Base-by-base conservation (phyloP, 768 basidiomycete genomes). In the Xerocomus potaroensis region DNA sequence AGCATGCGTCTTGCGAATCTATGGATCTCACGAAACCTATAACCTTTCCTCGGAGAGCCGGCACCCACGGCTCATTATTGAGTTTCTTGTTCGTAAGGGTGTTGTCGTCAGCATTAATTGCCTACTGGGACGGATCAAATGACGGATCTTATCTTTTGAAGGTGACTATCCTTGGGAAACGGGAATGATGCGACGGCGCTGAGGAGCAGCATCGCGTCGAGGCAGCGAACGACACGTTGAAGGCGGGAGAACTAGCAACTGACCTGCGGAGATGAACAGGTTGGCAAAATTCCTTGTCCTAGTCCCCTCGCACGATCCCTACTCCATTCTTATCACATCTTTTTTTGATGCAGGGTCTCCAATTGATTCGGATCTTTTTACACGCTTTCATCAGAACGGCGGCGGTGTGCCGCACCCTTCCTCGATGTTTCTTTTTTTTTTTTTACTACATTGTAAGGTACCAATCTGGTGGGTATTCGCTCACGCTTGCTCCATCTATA, bases 251-350 rank as follows among this genome's bases (percentile, higher is more conserved):
- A 34, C 19, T 16, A 16, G 8, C 43, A 34, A 19, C 32, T 43
- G 42, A 43, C 42, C 42, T 34, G 31, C 31, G 41, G 41, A 32
- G 32, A 42, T 43, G 33, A 43, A 44, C 24, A 5, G 16, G 35
- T 24, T 22, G 15, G 31, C 11, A 26, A 16, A 39, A 39, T n/a
- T 8, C 18, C 14, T 10, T 22, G 9, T 36, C 35, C 9, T 21
- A 10, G 35, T 22, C n/a, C n/a, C n/a, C 35, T 19, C 10, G 18
- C 19, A 9, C 18, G 18, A 14, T 19, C 35, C 9, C 19, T 22
- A 26, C 30, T 39, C 27, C 16, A 16, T 26, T 18, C 19, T 8
- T 39, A 24, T n/a, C n/a, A n/a, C n/a, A 39, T 16, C 0, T 26
- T 16, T 40, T 26, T 39, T 14, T 10, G 40, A 11, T 30, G 14